phyloP scores from a whole-genome alignment of 768 basidiomycete genomes.

The Lanmaoa pseudosensibilis region DNA sequence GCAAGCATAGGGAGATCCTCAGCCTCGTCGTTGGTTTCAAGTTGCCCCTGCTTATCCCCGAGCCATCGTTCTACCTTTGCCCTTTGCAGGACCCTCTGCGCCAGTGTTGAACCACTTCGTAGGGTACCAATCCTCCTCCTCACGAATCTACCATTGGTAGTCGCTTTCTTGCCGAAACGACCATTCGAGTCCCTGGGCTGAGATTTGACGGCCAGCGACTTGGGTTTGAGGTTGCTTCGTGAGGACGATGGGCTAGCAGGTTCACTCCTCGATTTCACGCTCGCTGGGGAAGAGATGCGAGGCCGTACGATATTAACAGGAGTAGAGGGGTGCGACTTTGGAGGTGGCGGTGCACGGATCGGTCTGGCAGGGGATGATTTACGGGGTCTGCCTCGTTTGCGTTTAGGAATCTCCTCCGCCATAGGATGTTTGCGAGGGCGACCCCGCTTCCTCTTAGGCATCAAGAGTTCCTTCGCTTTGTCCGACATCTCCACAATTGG shows the following conservation, averaged over 20 bases:
- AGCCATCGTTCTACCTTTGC: conserved; percentile 43
- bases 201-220: conserved; percentile 44
- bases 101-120: conserved; percentile 34
- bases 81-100: conserved; percentile 43
- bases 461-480: conserved; percentile 35
- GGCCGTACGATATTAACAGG: conserved; percentile 12
- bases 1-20: conserved; percentile 14
- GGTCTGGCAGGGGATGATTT: conserved; percentile 26
- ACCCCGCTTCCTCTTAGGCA: conserved; percentile 36
- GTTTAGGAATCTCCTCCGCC: conserved; percentile 32
- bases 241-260: conserved; percentile 25
- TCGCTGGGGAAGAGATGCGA: conserved; percentile 18
- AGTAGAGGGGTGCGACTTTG: conserved; percentile 10
- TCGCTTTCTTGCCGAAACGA: conserved; percentile 63
- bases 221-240: conserved; percentile 34
- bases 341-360: conserved; percentile 9
- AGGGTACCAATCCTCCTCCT: conserved; percentile 34
- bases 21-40: conserved; percentile 13
- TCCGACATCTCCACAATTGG: conserved; percentile 33
- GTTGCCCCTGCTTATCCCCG: conserved; percentile 25
- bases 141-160: conserved; percentile 44
- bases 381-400: conserved; percentile 37
- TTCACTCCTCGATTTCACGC: conserved; percentile 24
- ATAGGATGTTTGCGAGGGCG: conserved; percentile 37
- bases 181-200: conserved; percentile 68